A percentile compares a stretch with the other conserved stretches of the same genome.
These are phyloP conservation scores for Aspergillus sp. DNA, from an alignment of 2,329 filamentous ascomycete genomes.

Conservation along the genomic window DNA sequence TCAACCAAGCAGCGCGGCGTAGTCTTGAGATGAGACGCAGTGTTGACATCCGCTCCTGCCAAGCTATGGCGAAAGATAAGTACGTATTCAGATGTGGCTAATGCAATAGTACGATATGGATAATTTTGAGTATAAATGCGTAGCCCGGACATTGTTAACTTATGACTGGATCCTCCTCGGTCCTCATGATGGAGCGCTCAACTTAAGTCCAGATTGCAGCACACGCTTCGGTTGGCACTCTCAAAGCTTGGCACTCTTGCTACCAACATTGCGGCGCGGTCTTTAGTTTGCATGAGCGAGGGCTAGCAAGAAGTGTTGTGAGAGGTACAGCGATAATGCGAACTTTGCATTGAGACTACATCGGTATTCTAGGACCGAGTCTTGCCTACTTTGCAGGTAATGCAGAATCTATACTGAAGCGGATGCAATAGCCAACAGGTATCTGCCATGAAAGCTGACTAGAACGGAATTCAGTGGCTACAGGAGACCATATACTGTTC, in stretches of 20 bases:
- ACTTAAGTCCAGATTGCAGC: background rate
- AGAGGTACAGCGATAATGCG: too few relatives aligned
- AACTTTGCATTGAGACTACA: too few relatives aligned
- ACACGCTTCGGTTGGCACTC: background rate
- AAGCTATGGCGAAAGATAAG: constrained; percentile 81
- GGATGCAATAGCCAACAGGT: too few relatives aligned
- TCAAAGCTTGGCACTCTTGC: background rate
- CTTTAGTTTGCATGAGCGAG: too few relatives aligned
- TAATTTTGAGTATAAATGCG: constrained; percentile 83
- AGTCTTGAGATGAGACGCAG: constrained; percentile 35
- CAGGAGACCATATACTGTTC: too few relatives aligned
- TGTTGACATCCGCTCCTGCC: constrained; percentile 58
- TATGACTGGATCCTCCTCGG: background rate
- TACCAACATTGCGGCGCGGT: background rate
- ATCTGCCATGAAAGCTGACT: too few relatives aligned
- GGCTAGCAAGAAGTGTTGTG: too few relatives aligned
- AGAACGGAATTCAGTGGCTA: too few relatives aligned
- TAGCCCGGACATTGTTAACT: constrained; percentile 57
- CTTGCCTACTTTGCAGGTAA: too few relatives aligned
- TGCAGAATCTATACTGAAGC: too few relatives aligned
- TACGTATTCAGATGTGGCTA: constrained; percentile 76
- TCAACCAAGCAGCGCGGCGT: constrained; percentile 80
- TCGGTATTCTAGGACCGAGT: too few relatives aligned
- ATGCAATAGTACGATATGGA: constrained; percentile 82
- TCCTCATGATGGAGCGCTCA: background rate